A percentile compares a stretch with the other conserved stretches of the same genome.
Conservation (phyloP, 1,139 yeast genomes). For the Yamadazyma membranifaciens region DNA sequence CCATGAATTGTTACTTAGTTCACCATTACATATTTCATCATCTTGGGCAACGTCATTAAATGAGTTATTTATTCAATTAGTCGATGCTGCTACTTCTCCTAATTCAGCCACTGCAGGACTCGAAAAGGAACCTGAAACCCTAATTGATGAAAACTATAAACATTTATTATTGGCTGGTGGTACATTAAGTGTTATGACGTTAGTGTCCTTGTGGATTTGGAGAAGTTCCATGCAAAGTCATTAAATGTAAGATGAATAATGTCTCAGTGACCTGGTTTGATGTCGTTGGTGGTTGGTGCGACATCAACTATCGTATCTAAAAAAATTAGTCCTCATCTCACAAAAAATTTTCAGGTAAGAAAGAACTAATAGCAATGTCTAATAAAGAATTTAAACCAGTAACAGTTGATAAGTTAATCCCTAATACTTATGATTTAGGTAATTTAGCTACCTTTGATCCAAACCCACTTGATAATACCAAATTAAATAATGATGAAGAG, state of each 20-base stretch:
- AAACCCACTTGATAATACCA: conserved; percentile 69
- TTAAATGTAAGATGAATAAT: too few relatives aligned
- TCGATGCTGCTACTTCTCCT: conserved; percentile 85
- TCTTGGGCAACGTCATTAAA: conserved; percentile 84
- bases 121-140: conserved; percentile 62
- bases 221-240: conserved; percentile 37
- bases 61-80: conserved; percentile 82
- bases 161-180: conserved; percentile 60
- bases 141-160: conserved; percentile 45
- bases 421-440: conserved; percentile 83
- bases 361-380: conserved; percentile 19
- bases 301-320: not conserved
- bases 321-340: conserved; percentile 4
- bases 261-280: not conserved
- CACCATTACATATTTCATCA: conserved; percentile 85
- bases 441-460: conserved; percentile 84
- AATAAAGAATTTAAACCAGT: conserved; percentile 57
- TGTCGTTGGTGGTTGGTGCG: not conserved
- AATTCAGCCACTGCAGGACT: conserved; percentile 77
- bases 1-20: conserved; percentile 53
- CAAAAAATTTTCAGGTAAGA: not conserved
- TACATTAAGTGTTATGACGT: conserved; percentile 60
- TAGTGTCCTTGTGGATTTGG: conserved; percentile 62
- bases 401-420: conserved; percentile 84
- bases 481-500: conserved; percentile 48